These are phyloP conservation scores for Abortiporus biennis DNA, from an alignment of 1,284 basidiomycete species.

Conservation along the genomic window DNA sequence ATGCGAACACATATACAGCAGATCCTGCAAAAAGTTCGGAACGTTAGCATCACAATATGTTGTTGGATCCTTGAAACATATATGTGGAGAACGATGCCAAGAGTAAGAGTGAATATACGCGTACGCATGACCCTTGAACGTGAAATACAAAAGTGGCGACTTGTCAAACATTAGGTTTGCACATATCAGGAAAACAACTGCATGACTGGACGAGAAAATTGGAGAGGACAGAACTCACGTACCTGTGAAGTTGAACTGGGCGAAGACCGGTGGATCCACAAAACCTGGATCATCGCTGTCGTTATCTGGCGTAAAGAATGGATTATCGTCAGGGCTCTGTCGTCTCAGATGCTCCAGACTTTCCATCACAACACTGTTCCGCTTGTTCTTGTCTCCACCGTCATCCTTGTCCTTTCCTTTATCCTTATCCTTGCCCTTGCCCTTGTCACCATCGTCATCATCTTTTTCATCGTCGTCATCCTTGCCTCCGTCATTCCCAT, in stretches of 20 bases:
- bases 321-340: slow-evolving; percentile 15
- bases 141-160: too few species aligned
- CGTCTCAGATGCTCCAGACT: slow-evolving; percentile 4
- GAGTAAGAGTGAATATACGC: too few species aligned
- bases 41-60: not conserved
- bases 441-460: slow-evolving; percentile 5
- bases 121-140: too few species aligned
- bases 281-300: slow-evolving; percentile 33
- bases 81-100: too few species aligned
- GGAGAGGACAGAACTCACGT: slow-evolving; percentile 12
- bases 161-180: too few species aligned
- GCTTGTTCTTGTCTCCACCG: slow-evolving; percentile 1
- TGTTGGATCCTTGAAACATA: too few species aligned
- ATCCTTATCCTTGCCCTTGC: slow-evolving; percentile 3
- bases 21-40: slow-evolving; percentile 17
- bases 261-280: slow-evolving; percentile 32
- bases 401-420: slow-evolving; percentile 6
- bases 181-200: too few species aligned
- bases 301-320: slow-evolving; percentile 19
- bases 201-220: not conserved
- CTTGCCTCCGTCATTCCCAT: slow-evolving; percentile 8
- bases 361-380: not conserved
- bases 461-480: slow-evolving; percentile 8
- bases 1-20: slow-evolving; percentile 26
- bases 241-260: slow-evolving; percentile 46